Base-by-base conservation (phyloP, 2,329 filamentous ascomycete species). In the Fusarium ambrosium region DNA sequence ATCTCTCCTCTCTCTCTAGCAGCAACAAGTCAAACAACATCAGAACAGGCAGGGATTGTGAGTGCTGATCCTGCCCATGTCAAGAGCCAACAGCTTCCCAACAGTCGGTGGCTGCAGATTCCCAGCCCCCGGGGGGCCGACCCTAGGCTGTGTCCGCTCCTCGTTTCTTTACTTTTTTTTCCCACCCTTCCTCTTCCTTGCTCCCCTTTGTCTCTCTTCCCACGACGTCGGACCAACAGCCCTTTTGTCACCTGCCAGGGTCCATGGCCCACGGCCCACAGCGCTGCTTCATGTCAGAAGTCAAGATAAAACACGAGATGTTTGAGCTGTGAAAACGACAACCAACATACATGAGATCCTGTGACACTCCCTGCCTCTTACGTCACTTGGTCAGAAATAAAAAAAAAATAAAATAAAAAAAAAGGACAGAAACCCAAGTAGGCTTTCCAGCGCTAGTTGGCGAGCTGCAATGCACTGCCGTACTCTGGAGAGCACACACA, bases 211-310 rank as follows among this genome's bases (percentile, higher is more conserved):
- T 55, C 27, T 32, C 48, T 55, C 43, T 67, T 78, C 64, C 72
- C 74, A 70, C 66, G 43, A 58, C 63, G 66, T 69, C 55, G 74
- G 76, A 72, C 76, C 76, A 78, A 78, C 76, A 76, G 67, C 68
- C 72, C 63, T 36, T 69, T 64, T 66, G 69, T 48, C 64, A 56
- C 63, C 63, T 66, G 59, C 70, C 61, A 69, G 34, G 60, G 69
- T 67, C 65, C 58, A 22, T 61, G 64, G 32, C 61, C 72, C 72
- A 69, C 72, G 64, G 32, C 61, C 72, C 72, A 69, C 72, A 53
- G 41, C 51, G n/a, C 67, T 71, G 60, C 68, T 64, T 63, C 68
- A 73, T 60, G 62, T 64, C 48, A 55, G 48, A 64, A 34, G 53
- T 71, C 64, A 72, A 71, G 60, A 55, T 68, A 74, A 74, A 74